Evolutionary conservation across 768 basidiomycete species (phyloP).

Genomic region (Hortiboletus flavorubellus): DNA sequence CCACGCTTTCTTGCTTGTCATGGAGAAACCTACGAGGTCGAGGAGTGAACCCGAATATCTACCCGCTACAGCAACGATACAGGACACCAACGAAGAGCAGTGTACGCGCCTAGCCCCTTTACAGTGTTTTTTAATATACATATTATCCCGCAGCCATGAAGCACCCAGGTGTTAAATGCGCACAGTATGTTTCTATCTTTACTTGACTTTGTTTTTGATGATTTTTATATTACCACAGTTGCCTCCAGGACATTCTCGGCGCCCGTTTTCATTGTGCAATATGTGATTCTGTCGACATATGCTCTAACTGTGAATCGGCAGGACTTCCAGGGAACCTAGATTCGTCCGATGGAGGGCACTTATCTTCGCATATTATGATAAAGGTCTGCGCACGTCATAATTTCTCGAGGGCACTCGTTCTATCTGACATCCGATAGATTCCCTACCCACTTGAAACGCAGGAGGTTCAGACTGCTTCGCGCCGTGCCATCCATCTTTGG

Average conservation of each 20-base stretch:
- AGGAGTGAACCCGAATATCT: slow-evolving; percentile 39
- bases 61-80: slow-evolving; percentile 20
- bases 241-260: slow-evolving; percentile 85
- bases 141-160: slow-evolving; percentile 50
- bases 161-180: slow-evolving; percentile 81
- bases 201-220: background rate
- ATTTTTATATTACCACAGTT: slow-evolving; percentile 45
- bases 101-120: slow-evolving; percentile 41
- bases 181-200: slow-evolving; percentile 58
- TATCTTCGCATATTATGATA: slow-evolving; percentile 88
- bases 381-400: slow-evolving; percentile 53
- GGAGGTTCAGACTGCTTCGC: slow-evolving; percentile 74
- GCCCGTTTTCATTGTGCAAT: slow-evolving; percentile 91
- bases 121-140: background rate
- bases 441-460: slow-evolving; percentile 74
- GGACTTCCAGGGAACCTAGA: slow-evolving; percentile 82
- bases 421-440: slow-evolving; percentile 49
- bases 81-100: slow-evolving; percentile 52
- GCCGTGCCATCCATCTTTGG: slow-evolving; percentile 74
- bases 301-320: slow-evolving; percentile 82
- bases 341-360: slow-evolving; percentile 72
- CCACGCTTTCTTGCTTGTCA: slow-evolving; percentile 80
- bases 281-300: slow-evolving; percentile 82
- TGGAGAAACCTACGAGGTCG: slow-evolving; percentile 51
- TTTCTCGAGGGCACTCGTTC: background rate